A percentile compares a stretch with the other conserved stretches of the same genome.
Conservation (phyloP, 768 basidiomycete species). For the Leucocoprinus leucothites region DNA sequence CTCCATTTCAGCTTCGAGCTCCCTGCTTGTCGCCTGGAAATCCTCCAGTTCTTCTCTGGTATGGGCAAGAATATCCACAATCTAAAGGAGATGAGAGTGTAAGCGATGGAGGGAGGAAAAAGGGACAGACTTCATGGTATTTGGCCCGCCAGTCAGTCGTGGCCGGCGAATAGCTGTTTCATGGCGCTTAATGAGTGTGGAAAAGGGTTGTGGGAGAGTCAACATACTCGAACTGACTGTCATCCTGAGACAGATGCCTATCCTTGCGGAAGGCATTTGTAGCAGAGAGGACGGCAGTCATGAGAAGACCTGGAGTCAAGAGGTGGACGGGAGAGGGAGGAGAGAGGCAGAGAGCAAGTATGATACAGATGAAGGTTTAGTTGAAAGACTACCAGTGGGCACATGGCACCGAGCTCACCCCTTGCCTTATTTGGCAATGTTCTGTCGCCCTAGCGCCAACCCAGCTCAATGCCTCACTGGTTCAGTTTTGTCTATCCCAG, state of each 20-base stretch:
- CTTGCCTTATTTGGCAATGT: constrained; percentile 30
- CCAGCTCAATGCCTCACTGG: no score
- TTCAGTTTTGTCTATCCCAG: no score
- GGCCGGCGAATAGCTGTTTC: constrained; percentile 48
- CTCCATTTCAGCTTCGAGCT: constrained; percentile 92
- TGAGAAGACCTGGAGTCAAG: constrained; percentile 20
- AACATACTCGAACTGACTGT: constrained; percentile 57
- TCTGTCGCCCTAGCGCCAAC: no score
- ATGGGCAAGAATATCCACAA: constrained; percentile 80
- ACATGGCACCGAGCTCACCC: constrained; percentile 4
- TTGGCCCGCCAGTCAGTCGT: constrained; percentile 73
- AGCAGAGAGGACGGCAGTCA: constrained; percentile 66
- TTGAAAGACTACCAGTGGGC: constrained; percentile 1
- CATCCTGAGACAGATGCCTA: constrained; percentile 62
- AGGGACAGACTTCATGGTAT: constrained; percentile 59
- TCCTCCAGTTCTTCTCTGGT: constrained; percentile 85
- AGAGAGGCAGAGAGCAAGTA: no score
- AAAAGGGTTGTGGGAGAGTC: constrained; percentile 16
- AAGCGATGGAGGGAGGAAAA: neutral
- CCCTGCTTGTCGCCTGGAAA: constrained; percentile 84
- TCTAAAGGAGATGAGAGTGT: constrained; percentile 28
- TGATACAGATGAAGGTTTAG: no score
- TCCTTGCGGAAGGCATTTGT: constrained; percentile 59
- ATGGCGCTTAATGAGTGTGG: constrained; percentile 14
- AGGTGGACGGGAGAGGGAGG: neutral